A percentile compares a stretch with the other conserved stretches of the same genome.
Conservation (phyloP, 208 protist genomes). For the Crithidia sp. region DNA sequence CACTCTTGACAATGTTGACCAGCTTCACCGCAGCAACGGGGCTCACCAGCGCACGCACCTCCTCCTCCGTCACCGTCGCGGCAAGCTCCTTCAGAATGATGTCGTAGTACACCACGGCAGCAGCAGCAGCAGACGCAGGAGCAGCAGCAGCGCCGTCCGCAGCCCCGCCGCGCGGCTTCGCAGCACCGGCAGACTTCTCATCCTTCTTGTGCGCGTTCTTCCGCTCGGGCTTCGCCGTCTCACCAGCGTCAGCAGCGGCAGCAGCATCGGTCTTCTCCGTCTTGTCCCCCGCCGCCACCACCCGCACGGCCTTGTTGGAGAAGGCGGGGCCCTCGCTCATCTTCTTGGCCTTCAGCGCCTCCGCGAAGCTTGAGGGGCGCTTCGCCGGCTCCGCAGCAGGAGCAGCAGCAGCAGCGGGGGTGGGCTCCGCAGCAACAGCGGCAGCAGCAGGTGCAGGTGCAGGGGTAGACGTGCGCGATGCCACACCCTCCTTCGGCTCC, state of each 20-base stretch:
- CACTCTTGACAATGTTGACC: constrained; percentile 66
- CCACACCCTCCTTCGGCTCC: background rate
- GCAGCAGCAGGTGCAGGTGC: constrained; percentile 5
- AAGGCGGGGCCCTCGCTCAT: constrained; percentile 15
- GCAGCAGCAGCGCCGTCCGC: background rate
- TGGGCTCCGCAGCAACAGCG: background rate
- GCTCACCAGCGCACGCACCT: constrained; percentile 57
- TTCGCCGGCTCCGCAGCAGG: constrained; percentile 11
- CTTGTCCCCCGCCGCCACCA: constrained; percentile 20
- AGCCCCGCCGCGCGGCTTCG: constrained; percentile 2
- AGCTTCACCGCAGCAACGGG: constrained; percentile 36
- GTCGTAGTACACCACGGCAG: constrained; percentile 71
- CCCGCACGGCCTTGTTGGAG: constrained; percentile 28
- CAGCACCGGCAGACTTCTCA: constrained; percentile 3
- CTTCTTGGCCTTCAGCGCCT: constrained; percentile 48
- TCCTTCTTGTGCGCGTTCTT: constrained; percentile 12
- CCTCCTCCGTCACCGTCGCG: constrained; percentile 51
- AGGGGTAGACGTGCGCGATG: constrained; percentile 14
- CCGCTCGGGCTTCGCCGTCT: constrained; percentile 9
- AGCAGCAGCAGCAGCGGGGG: constrained; percentile 12
- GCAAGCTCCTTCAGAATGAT: constrained; percentile 79
- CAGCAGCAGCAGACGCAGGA: constrained; percentile 7
- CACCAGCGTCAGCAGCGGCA: background rate
- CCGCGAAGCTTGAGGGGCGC: constrained; percentile 56
- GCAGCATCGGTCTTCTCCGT: constrained; percentile 28